Evolutionary conservation across 768 basidiomycete genomes (phyloP).

Genomic region (Macrolepiota dolichaula): DNA sequence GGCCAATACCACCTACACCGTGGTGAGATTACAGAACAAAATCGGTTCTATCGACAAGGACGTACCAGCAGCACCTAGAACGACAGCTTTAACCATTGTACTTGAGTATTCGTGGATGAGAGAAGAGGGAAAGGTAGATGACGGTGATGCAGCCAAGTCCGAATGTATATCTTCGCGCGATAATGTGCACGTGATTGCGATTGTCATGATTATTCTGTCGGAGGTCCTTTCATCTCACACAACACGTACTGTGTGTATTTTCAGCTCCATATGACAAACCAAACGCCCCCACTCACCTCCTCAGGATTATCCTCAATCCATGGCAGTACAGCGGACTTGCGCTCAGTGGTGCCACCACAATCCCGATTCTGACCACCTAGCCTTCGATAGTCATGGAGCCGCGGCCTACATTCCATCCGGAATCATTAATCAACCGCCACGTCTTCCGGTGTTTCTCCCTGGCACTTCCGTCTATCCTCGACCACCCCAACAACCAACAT

Average conservation of each 20-base stretch:
- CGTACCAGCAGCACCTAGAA: conserved; percentile 92
- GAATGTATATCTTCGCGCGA: conserved; percentile 7
- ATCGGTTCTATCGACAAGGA: conserved; percentile 3
- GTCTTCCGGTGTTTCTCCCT: not conserved
- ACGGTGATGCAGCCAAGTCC: not conserved
- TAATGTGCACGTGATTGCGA: conserved; percentile 2
- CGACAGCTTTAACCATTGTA: conserved; percentile 76
- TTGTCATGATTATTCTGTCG: not conserved
- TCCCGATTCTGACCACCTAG: too few relatives aligned
- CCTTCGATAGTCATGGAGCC: too few relatives aligned
- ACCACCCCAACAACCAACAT: too few relatives aligned
- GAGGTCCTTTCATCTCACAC: not conserved
- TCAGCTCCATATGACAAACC: not conserved
- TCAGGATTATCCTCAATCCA: not conserved
- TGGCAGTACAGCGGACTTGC: not conserved
- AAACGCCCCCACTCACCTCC: not conserved
- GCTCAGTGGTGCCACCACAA: too few relatives aligned
- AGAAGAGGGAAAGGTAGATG: conserved; percentile 16
- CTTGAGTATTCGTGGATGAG: conserved; percentile 19
- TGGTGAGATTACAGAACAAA: not conserved
- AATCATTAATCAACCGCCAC: not conserved
- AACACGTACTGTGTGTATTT: not conserved
- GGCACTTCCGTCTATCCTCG: not conserved
- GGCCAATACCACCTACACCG: conserved; percentile 86
- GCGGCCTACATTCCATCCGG: not conserved